These are phyloP conservation scores for Aspergillus bridgeri DNA, from an alignment of 495 filamentous ascomycete species.

Conservation along the genomic window DNA sequence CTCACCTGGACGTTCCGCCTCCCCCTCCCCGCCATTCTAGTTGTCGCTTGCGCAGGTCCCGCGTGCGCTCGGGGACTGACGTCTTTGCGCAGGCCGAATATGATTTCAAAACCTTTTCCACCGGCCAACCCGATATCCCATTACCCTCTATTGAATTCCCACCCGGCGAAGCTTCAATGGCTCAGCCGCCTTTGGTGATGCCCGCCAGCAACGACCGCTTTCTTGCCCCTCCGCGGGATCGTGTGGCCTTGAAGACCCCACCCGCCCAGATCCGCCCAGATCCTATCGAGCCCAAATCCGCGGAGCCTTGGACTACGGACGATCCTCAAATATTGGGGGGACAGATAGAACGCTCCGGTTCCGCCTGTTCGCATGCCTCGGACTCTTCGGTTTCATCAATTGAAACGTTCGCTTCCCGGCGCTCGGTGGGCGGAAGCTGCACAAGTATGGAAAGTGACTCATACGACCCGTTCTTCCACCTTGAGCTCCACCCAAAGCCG, in stretches of 20 bases:
- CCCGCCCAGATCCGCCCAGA: constrained; percentile 50
- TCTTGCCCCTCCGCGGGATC: constrained; percentile 45
- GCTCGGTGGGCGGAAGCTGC: constrained; percentile 63
- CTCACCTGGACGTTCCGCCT: constrained; percentile 40
- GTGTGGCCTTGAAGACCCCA: constrained; percentile 61
- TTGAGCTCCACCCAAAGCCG: constrained; percentile 38
- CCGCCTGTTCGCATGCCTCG: constrained; percentile 59
- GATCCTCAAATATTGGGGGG: constrained; percentile 33
- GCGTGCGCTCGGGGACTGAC: constrained; percentile 46
- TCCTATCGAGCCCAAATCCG: constrained; percentile 28
- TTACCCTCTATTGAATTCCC: constrained; percentile 61
- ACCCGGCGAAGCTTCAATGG: constrained; percentile 17
- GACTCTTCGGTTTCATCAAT: constrained; percentile 68
- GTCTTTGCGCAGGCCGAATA: constrained; percentile 36
- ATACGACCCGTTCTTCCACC: constrained; percentile 53
- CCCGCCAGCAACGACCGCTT: constrained; percentile 42
- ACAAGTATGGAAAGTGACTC: constrained; percentile 64
- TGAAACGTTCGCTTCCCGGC: constrained; percentile 61
- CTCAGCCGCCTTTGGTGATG: constrained; percentile 20
- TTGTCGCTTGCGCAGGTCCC: constrained; percentile 42
- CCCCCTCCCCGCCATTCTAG: constrained; percentile 52
- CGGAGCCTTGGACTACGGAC: constrained; percentile 27
- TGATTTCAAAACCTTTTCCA: constrained; percentile 29
- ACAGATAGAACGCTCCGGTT: constrained; percentile 52
- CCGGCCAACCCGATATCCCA: constrained; percentile 39